Base-by-base conservation (phyloP, 345 rosid genomes). In the Laguncularia racemosa region DNA sequence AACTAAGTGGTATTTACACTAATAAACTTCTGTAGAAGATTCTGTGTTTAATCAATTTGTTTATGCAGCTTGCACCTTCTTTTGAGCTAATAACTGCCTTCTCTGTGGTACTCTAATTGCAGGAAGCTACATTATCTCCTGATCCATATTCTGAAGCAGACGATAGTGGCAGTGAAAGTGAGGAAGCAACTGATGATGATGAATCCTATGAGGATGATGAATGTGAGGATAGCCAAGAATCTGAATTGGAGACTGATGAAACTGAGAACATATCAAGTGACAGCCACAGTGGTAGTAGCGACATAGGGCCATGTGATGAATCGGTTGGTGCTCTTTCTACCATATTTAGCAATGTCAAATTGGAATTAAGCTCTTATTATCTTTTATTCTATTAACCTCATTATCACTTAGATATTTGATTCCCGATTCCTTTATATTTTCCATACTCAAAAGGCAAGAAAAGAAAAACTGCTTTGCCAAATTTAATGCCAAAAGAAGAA, bases 101-200 rank as follows among this genome's bases (percentile, higher is more conserved):
- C 46, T 20, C 16, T 3, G 40, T 50, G 6, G 50, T 45, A 66
- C 62, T 60, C 17, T 72, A 51, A 60, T 59, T 78, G 74, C 85
- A 93, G 99, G 99, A 82, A 75, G 88, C 82, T 75, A 63, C 81
- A 61, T 56, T 78, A 67, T 72, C 96, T 40, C 82, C 92, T 44
- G 96, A 82, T 58, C 65, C 87, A 64, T 87, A 93, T 69, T 83
- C 96, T 16, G 95, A 89, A 61, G 71, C 91, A 15, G 92, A 89
- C 20, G 95, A 81, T 69, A 83, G 84, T 50, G 90, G 83, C 59
- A 87, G 86, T 70, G 97, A 78, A 73, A 78, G 80, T 53, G 99
- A 85, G 71, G 97, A 82, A 69, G 84, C 76, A 62, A 73, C 84
- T 19, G 91, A 93, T 72, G 96, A 88, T 68, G 91, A 85, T 60